phyloP scores from a whole-genome alignment of 768 basidiomycete genomes.

The Gyrodon lividus region DNA sequence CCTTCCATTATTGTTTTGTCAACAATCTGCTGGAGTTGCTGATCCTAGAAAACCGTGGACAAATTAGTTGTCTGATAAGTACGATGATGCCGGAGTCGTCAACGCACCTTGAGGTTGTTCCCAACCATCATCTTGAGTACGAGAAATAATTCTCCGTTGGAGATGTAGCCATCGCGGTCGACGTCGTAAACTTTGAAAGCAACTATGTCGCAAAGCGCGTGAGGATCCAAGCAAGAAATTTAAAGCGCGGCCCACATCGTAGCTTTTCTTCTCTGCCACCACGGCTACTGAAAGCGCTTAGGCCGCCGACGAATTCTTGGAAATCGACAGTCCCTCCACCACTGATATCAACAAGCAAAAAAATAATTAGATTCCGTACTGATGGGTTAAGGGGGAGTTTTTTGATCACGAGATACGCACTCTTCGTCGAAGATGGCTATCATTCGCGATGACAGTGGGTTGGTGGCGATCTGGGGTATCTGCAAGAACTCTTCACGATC shows the following conservation, averaged over 20 bases:
- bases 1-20: constrained; percentile 99
- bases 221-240: background rate
- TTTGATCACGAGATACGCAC: constrained; percentile 50
- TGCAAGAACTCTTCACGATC: constrained; percentile 98
- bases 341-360: constrained; percentile 41
- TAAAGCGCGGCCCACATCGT: constrained; percentile 60
- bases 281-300: constrained; percentile 96
- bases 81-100: background rate
- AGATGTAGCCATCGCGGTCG: constrained; percentile 96
- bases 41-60: constrained; percentile 57
- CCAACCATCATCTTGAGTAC: constrained; percentile 99
- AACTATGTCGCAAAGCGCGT: constrained; percentile 49
- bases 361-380: background rate
- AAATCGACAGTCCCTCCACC: constrained; percentile 99
- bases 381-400: background rate
- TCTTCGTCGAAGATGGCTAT: constrained; percentile 99
- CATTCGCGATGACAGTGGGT: constrained; percentile 95
- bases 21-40: constrained; percentile 98
- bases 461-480: constrained; percentile 98
- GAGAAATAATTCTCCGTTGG: constrained; percentile 96
- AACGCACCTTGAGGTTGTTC: constrained; percentile 87
- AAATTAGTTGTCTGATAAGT: background rate
- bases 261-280: constrained; percentile 97
- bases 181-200: constrained; percentile 99
- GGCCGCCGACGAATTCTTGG: constrained; percentile 96